Evolutionary conservation across 1,284 basidiomycete species (phyloP), one percentile per base, ranked within the genome.

Genomic region (Ustilago lituana): DNA sequence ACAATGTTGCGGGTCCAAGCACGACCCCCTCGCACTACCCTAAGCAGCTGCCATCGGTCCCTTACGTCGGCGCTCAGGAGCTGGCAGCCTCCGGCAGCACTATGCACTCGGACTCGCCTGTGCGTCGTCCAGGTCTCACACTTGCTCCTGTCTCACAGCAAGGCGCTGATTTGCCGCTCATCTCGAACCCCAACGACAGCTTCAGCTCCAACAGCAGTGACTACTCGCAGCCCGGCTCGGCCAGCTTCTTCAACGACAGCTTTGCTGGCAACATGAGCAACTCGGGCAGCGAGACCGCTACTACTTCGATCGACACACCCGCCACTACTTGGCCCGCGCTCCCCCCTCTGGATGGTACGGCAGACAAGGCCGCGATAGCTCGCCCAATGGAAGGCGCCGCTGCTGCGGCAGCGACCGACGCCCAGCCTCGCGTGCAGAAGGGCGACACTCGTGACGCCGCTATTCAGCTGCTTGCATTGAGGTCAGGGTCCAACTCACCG

Each of bases 201-300:
- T 56, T 59, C 48, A 69, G 60, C 56, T 49, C 43, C 39, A 63
- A 37, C 56, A 69, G 60, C 60, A 59, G 55, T 56, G 66, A 69
- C 15, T 48, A 63, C 37, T 69, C 66, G 33, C 66, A 69, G 41
- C 66, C 66, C 17, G 44, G 44, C 32, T 69, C 66, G 22, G 66
- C 60, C 32, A 59, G 56, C 52, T 69, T 69, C 56, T 58, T 69
- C 56, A 40, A 69, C 24, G 66, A 69, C 44, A 69, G 60, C 60
- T 69, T 63, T 36, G 55, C 43, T 19, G 66, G 43, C 35, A 62
- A 58, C 51, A 58, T 48, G 40, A 59, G 60, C 60, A 63, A 59
- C 17, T 44, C 66, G 2, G 60, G 60, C 33, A 69, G 60, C 56
- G 66, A 69, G 17, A 59, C 51, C 14, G 61, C 61, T 26, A 64